Evolutionary conservation across 805 yeast genomes (phyloP).

Genomic region (Cyberlindnera mississippiensis): DNA sequence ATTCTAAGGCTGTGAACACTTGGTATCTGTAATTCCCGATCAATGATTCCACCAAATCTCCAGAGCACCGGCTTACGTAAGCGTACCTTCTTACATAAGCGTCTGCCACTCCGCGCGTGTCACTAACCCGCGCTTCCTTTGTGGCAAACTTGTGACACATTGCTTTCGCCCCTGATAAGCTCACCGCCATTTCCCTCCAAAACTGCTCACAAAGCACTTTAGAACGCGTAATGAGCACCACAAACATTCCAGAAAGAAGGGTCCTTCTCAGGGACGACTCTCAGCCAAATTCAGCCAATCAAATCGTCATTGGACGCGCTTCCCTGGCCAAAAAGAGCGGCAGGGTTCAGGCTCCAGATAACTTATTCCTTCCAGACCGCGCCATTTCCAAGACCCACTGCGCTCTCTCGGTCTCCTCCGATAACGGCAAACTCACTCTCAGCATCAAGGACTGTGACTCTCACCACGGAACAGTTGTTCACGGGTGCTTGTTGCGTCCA

Average conservation of each 20-base stretch:
- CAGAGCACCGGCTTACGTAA: not conserved
- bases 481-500: slow-evolving; percentile 2
- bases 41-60: not conserved
- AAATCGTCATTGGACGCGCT: not conserved
- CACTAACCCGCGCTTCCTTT: no score
- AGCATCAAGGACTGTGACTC: slow-evolving; percentile 1
- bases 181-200: no score
- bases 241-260: no score
- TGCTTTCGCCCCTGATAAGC: no score
- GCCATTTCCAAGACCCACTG: slow-evolving; percentile 8
- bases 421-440: not conserved
- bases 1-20: not conserved
- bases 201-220: no score
- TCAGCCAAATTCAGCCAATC: no score
- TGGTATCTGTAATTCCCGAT: not conserved
- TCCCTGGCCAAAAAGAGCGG: not conserved
- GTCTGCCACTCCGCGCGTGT: no score
- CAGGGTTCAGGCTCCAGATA: not conserved
- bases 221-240: no score
- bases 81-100: not conserved
- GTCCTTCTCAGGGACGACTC: no score
- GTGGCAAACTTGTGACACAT: no score
- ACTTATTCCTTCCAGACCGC: slow-evolving; percentile 6
- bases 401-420: not conserved
- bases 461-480: slow-evolving; percentile 14